A percentile compares a stretch with the other conserved stretches of the same genome.
Conservation (phyloP, 495 filamentous ascomycete genomes). For the Hypomontagnella submonticulosa region DNA sequence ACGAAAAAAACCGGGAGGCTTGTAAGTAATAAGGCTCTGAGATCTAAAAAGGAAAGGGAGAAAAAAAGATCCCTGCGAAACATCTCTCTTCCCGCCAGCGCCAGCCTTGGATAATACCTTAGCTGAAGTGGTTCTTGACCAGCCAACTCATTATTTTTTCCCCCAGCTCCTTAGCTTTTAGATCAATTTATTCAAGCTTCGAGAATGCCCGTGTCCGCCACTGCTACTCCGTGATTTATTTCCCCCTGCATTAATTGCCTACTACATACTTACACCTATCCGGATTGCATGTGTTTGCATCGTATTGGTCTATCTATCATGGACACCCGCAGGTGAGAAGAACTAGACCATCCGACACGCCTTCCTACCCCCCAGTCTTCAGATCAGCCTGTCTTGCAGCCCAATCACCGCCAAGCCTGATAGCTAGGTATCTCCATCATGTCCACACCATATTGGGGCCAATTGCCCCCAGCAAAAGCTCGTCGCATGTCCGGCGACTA, state of each 20-base stretch:
- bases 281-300: conserved; percentile 58
- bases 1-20: conserved; percentile 43
- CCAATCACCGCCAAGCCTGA: conserved; percentile 41
- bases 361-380: conserved; percentile 28
- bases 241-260: conserved; percentile 43
- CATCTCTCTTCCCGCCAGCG: conserved; percentile 22
- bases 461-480: conserved; percentile 54
- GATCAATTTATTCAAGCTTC: conserved; percentile 25
- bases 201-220: conserved; percentile 22
- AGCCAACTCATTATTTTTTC: conserved; percentile 35
- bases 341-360: conserved; percentile 28
- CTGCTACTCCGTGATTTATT: conserved; percentile 19
- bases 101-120: conserved; percentile 29
- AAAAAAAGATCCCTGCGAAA: conserved; percentile 31
- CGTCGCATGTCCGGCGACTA: conserved; percentile 57
- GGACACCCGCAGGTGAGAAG: conserved; percentile 50
- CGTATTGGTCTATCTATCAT: conserved; percentile 56
- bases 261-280: conserved; percentile 35
- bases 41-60: conserved; percentile 27
- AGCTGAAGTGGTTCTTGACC: conserved; percentile 34
- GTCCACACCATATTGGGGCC: conserved; percentile 54
- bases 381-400: conserved; percentile 45
- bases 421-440: conserved; percentile 30
- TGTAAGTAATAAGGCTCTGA: conserved; percentile 20
- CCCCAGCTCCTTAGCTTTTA: conserved; percentile 15